Evolutionary conservation across 2,329 filamentous ascomycete genomes (phyloP).

Genomic region (Dryadomyces quercivorus): DNA sequence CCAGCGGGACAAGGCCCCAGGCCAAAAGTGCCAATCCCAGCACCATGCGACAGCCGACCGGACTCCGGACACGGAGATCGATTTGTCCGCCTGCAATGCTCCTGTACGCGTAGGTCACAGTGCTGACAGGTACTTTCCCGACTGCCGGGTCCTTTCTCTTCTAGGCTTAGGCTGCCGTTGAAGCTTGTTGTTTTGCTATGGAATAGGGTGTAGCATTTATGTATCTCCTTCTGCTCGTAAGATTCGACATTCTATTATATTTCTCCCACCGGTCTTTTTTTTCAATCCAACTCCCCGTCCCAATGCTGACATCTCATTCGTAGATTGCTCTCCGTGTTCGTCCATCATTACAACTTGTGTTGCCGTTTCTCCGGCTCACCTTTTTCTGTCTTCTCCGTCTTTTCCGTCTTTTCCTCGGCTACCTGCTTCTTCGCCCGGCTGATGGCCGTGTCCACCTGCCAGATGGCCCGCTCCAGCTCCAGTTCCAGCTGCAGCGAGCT

Average conservation of each 20-base stretch:
- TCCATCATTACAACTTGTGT: no score
- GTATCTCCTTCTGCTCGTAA: no score
- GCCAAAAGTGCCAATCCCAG: background rate
- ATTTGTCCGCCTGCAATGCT: background rate
- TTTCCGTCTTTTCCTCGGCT: background rate
- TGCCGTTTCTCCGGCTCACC: background rate
- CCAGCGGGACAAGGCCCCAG: no score
- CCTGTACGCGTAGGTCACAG: background rate
- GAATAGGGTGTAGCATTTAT: no score
- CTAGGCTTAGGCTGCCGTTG: background rate
- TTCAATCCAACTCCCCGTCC: no score
- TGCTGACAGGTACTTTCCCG: background rate
- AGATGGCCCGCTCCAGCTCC: conserved; percentile 64
- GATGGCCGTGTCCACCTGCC: conserved; percentile 51
- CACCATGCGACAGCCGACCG: background rate
- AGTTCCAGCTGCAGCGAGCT: conserved; percentile 57
- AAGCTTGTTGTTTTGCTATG: no score
- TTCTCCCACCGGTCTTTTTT: no score
- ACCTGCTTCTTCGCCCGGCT: conserved; percentile 18
- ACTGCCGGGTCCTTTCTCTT: background rate
- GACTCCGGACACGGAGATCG: background rate
- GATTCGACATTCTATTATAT: no score
- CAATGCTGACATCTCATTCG: no score
- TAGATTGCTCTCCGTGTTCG: no score
- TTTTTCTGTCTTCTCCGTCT: background rate